Percentiles rank a stretch among this genome's conserved stretches.
Conservation (phyloP, 306 rosid species). For the Benincasa hispida region DNA sequence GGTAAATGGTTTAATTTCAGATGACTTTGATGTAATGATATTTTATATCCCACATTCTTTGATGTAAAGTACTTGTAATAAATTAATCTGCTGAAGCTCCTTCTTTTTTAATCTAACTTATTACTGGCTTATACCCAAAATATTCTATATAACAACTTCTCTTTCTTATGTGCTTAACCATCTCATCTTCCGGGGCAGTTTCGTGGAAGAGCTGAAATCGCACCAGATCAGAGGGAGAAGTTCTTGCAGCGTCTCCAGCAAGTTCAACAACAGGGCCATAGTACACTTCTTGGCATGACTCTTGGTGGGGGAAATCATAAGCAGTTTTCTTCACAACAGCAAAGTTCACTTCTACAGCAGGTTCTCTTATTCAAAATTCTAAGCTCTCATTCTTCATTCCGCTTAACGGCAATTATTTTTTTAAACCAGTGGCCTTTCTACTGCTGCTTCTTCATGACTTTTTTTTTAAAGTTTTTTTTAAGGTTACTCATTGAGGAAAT, state of each 20-base stretch:
- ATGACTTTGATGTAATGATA: not conserved
- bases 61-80: not conserved
- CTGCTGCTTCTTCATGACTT: not conserved
- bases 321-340: constrained; percentile 78
- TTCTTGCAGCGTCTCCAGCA: constrained; percentile 89
- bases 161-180: constrained; percentile 14
- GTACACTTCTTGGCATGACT: constrained; percentile 68
- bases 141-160: not conserved
- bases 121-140: not conserved
- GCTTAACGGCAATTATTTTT: not conserved
- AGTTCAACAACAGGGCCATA: constrained; percentile 88
- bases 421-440: not conserved
- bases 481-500: too few relatives aligned
- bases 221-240: constrained; percentile 94
- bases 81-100: not conserved
- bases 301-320: constrained; percentile 72
- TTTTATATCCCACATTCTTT: not conserved
- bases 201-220: constrained; percentile 93
- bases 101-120: not conserved
- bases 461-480: not conserved
- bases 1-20: not conserved
- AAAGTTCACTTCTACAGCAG: constrained; percentile 81
- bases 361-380: constrained; percentile 17
- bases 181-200: constrained; percentile 45
- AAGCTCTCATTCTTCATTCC: not conserved